A percentile compares a stretch with the other conserved stretches of the same genome.
Conservation (phyloP, 2,329 filamentous ascomycete genomes). For the Penicillium occitanis region DNA sequence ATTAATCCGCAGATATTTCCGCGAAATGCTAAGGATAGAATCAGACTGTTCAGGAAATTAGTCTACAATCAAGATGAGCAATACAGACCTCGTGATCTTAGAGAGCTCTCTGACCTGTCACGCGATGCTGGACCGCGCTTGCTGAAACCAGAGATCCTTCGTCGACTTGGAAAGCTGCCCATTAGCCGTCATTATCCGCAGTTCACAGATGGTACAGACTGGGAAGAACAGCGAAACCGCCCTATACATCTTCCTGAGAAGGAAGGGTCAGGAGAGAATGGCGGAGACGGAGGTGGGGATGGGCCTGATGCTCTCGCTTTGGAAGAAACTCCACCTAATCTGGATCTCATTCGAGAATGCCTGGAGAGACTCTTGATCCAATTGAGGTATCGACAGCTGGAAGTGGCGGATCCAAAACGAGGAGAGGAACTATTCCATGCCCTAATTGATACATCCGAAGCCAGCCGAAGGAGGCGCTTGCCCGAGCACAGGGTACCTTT, state of each 20-base stretch:
- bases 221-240: slow-evolving; percentile 5
- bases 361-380: slow-evolving; percentile 15
- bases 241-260: neutral
- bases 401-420: neutral
- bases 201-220: slow-evolving; percentile 14
- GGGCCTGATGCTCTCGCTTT: neutral
- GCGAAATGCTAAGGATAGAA: neutral
- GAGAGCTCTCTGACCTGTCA: slow-evolving; percentile 5
- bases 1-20: slow-evolving; percentile 8
- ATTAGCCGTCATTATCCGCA: slow-evolving; percentile 29
- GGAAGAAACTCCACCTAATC: slow-evolving; percentile 11
- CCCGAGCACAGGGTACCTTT: neutral
- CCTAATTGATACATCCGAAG: neutral
- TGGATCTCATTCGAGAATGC: slow-evolving; percentile 4
- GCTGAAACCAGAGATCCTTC: slow-evolving; percentile 24
- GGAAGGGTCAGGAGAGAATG: neutral
- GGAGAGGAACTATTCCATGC: neutral
- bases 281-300: neutral
- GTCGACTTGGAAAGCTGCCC: slow-evolving; percentile 21
- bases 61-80: slow-evolving; percentile 17
- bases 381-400: slow-evolving; percentile 13
- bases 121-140: slow-evolving; percentile 33
- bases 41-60: slow-evolving; percentile 7
- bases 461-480: neutral
- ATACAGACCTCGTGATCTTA: neutral